These are phyloP conservation scores for Podospora didyma DNA, from an alignment of 495 filamentous ascomycete genomes.

Conservation along the genomic window DNA sequence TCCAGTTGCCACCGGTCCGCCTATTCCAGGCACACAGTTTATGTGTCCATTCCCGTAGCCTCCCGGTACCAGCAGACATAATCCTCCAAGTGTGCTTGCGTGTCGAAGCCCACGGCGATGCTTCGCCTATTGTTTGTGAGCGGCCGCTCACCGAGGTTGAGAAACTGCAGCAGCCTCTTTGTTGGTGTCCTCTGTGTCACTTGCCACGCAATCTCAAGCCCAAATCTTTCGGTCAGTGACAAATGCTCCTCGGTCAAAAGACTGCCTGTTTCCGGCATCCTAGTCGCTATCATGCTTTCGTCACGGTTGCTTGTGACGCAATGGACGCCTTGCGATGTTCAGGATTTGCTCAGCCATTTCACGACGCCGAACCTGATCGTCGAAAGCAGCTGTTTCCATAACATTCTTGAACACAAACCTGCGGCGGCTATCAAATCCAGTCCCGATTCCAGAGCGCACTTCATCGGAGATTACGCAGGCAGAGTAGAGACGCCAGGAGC, in stretches of 20 bases:
- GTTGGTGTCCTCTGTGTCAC: too few relatives aligned
- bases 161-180: neutral
- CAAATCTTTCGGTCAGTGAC: too few relatives aligned
- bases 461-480: neutral
- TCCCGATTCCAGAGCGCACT: neutral
- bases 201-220: too few relatives aligned
- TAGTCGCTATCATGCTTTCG: neutral
- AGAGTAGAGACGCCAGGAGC: neutral
- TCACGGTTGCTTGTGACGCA: too few relatives aligned
- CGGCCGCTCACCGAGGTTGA: conserved; percentile 7
- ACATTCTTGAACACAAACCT: neutral
- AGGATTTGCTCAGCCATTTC: too few relatives aligned
- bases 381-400: too few relatives aligned
- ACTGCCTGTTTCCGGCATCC: too few relatives aligned
- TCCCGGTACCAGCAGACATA: neutral
- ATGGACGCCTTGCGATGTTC: too few relatives aligned
- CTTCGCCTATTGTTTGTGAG: neutral
- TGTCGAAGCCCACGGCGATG: neutral
- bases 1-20: conserved; percentile 6
- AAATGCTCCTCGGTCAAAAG: too few relatives aligned
- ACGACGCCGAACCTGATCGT: too few relatives aligned
- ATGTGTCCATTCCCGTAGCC: neutral
- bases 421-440: neutral
- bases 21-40: conserved; percentile 2
- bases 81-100: neutral